Evolutionary conservation across 805 yeast species (phyloP).

Genomic region (Zygosaccharomyces bailii): DNA sequence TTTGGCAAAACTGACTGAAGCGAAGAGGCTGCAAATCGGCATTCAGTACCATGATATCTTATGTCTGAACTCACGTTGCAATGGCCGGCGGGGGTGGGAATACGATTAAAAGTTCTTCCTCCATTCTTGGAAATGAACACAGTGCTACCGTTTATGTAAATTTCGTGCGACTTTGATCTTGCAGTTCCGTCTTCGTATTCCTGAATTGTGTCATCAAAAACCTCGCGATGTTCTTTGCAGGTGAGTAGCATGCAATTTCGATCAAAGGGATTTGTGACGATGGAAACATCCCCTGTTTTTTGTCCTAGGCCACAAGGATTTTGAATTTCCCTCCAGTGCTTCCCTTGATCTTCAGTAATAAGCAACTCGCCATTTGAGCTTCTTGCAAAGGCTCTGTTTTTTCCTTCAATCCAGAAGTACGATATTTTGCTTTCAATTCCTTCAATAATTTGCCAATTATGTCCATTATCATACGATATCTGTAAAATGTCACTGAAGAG

Average conservation of each 20-base stretch:
- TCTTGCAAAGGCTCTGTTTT: slow-evolving; percentile 5
- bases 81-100: slow-evolving; percentile 3
- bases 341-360: slow-evolving; percentile 30
- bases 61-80: background rate
- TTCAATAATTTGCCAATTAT: slow-evolving; percentile 37
- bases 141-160: background rate
- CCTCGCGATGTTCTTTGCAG: slow-evolving; percentile 11
- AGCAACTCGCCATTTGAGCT: slow-evolving; percentile 9
- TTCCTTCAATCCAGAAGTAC: slow-evolving; percentile 14
- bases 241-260: slow-evolving; percentile 13
- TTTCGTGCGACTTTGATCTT: background rate
- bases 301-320: background rate
- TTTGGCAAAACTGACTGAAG: slow-evolving; percentile 16
- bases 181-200: background rate
- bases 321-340: slow-evolving; percentile 19
- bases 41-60: slow-evolving; percentile 1
- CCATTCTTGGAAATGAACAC: slow-evolving; percentile 1
- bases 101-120: slow-evolving; percentile 2
- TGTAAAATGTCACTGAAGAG: slow-evolving; percentile 30
- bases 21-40: slow-evolving; percentile 19
- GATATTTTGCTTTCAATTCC: slow-evolving; percentile 6
- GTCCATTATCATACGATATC: slow-evolving; percentile 50
- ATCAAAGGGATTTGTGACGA: slow-evolving; percentile 20
- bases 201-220: background rate
- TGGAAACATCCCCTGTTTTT: background rate